Evolutionary conservation across 306 rosid species (phyloP).

Genomic region (Arachis stenosperma): DNA sequence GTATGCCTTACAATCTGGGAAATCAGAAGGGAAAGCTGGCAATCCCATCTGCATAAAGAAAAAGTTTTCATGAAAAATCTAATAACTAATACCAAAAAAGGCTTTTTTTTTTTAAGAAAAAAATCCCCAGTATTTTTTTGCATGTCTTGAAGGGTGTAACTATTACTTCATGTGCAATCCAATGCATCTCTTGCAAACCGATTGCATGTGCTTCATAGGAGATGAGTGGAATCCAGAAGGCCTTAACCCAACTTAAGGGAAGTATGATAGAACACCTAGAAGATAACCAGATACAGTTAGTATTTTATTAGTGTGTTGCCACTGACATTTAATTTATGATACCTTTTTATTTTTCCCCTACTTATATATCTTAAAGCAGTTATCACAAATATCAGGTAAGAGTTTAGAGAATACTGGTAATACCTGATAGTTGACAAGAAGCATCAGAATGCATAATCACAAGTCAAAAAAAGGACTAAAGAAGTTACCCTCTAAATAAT

Average conservation of each 20-base stretch:
- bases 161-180: slow-evolving; percentile 77
- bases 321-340: too few species aligned
- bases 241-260: slow-evolving; percentile 84
- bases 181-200: slow-evolving; percentile 86
- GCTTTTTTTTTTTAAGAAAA: neutral
- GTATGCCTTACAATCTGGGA: slow-evolving; percentile 83
- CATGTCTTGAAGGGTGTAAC: too few species aligned
- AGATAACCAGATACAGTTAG: slow-evolving; percentile 28
- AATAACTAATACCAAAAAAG: neutral
- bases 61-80: neutral
- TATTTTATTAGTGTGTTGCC: neutral
- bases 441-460: neutral
- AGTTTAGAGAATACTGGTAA: slow-evolving; percentile 22
- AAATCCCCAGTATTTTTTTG: slow-evolving; percentile 11
- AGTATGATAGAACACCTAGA: slow-evolving; percentile 82
- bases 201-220: slow-evolving; percentile 77
- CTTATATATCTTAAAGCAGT: too few species aligned
- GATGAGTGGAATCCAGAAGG: slow-evolving; percentile 80
- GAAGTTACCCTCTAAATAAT: slow-evolving; percentile 13
- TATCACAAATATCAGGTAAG: slow-evolving; percentile 11
- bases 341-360: too few species aligned
- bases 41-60: slow-evolving; percentile 57
- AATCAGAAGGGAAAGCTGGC: slow-evolving; percentile 78
- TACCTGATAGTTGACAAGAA: neutral
- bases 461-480: neutral